Evolutionary conservation across 2,329 filamentous ascomycete genomes (phyloP).

Genomic region (Phaeosphaeriaceae sp.): DNA sequence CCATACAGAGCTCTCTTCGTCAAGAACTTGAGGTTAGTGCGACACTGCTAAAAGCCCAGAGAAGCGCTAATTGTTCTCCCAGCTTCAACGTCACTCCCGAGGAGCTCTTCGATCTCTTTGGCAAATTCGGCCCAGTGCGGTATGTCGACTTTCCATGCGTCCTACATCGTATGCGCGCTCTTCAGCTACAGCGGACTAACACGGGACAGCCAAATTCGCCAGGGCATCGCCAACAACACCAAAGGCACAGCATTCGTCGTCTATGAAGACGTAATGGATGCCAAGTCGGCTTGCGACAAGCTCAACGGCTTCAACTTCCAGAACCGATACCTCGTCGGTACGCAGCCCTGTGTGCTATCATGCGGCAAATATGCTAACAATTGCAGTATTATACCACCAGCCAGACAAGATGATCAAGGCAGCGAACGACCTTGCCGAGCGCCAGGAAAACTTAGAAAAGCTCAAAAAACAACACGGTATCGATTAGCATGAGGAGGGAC

Average conservation of each 20-base stretch:
- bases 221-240: slow-evolving; percentile 95
- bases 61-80: slow-evolving; percentile 21
- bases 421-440: slow-evolving; percentile 91
- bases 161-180: slow-evolving; percentile 9
- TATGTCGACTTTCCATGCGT: slow-evolving; percentile 57
- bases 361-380: slow-evolving; percentile 8
- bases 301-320: slow-evolving; percentile 99
- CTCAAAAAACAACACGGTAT: slow-evolving; percentile 98
- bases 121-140: slow-evolving; percentile 95
- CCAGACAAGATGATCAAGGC: slow-evolving; percentile 82
- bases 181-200: slow-evolving; percentile 24
- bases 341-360: slow-evolving; percentile 40
- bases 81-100: slow-evolving; percentile 99
- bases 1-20: slow-evolving; percentile 91
- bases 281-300: slow-evolving; percentile 98
- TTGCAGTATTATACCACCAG: slow-evolving; percentile 74
- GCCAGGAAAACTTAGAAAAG: slow-evolving; percentile 96
- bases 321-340: slow-evolving; percentile 97
- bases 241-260: slow-evolving; percentile 99
- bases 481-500: slow-evolving; percentile 71
- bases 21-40: slow-evolving; percentile 90
- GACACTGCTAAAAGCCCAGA: neutral
- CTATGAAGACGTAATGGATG: slow-evolving; percentile 99
- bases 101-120: slow-evolving; percentile 98
- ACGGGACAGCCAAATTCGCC: slow-evolving; percentile 84